phyloP scores from a whole-genome alignment of 2,329 filamentous ascomycete genomes.

The Chrysosporium queenslandicum region DNA sequence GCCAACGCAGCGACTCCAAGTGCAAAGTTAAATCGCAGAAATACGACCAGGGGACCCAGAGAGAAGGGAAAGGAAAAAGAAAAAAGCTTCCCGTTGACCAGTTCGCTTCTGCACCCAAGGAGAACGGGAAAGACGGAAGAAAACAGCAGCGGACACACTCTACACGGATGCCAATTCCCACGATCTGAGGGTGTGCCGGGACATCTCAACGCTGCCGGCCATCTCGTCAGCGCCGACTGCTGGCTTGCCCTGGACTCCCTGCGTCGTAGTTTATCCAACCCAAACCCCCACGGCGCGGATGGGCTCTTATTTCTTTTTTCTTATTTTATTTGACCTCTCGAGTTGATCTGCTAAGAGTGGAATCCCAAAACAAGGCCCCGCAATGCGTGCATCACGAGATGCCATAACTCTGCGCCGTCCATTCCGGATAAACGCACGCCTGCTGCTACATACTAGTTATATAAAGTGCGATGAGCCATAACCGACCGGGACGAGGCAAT shows the following conservation, averaged over 20 bases:
- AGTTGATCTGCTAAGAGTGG: conserved; percentile 1
- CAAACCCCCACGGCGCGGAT: not conserved
- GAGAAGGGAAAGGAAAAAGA: not conserved
- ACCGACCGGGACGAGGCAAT: not conserved
- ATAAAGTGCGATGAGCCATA: not conserved
- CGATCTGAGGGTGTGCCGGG: not conserved
- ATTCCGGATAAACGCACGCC: not conserved
- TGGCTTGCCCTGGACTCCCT: not conserved
- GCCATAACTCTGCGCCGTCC: not conserved
- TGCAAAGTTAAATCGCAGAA: conserved; percentile 2
- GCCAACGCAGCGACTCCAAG: conserved; percentile 4
- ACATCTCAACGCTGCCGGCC: not conserved
- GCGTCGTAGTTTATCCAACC: not conserved
- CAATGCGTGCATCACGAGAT: conserved; percentile 3
- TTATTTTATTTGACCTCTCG: not conserved
- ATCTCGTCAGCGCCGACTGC: not conserved
- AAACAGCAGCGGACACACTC: not conserved
- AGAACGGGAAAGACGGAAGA: not conserved
- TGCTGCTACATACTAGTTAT: too few species aligned
- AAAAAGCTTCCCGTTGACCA: not conserved
- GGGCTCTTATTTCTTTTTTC: not conserved
- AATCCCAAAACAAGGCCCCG: not conserved
- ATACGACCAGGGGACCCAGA: not conserved
- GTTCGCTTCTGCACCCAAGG: not conserved
- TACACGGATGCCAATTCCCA: not conserved